Conservation (phyloP, 2,329 filamentous ascomycete species). For the Ophiostoma angusticollis region DNA sequence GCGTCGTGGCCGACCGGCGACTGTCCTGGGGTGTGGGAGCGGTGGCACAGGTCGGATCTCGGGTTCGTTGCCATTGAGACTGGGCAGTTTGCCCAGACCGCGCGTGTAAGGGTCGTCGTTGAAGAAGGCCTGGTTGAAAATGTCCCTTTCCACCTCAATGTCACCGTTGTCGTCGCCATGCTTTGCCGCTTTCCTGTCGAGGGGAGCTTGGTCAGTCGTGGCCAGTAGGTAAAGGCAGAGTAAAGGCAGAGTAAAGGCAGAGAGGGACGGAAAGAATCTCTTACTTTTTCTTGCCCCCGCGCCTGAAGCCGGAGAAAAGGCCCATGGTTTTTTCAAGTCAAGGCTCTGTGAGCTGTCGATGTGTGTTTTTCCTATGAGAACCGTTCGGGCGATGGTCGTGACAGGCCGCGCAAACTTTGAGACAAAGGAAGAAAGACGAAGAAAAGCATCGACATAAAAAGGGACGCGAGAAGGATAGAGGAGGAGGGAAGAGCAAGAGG, state of each 20-base stretch:
- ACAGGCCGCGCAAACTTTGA: neutral
- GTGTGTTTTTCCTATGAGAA: slow-evolving; percentile 1
- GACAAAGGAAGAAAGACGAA: neutral
- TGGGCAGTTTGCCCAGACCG: slow-evolving; percentile 12
- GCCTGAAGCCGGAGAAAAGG: slow-evolving; percentile 45
- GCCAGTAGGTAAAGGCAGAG: neutral
- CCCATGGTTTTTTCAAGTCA: slow-evolving; percentile 42
- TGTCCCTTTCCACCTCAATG: slow-evolving; percentile 18
- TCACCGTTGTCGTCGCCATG: slow-evolving; percentile 1
- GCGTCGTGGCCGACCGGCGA: neutral
- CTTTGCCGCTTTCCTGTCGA: slow-evolving; percentile 20
- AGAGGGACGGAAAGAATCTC: slow-evolving; percentile 16
- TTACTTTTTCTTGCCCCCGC: slow-evolving; percentile 45
- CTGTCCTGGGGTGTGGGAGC: slow-evolving; percentile 27
- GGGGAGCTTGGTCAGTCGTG: slow-evolving; percentile 3
- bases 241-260: neutral
- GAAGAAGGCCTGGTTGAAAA: slow-evolving; percentile 22
- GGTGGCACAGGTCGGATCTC: slow-evolving; percentile 19
- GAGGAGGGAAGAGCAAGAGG: too few species aligned
- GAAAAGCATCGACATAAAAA: neutral
- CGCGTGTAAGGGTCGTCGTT: slow-evolving; percentile 26
- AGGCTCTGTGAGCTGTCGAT: neutral
- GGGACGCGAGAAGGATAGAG: neutral
- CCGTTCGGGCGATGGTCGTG: neutral
- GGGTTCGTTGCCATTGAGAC: slow-evolving; percentile 14